These are phyloP conservation scores for Halophytophthora polymorphica DNA, from an alignment of 352 stramenopile species.

Conservation along the genomic window DNA sequence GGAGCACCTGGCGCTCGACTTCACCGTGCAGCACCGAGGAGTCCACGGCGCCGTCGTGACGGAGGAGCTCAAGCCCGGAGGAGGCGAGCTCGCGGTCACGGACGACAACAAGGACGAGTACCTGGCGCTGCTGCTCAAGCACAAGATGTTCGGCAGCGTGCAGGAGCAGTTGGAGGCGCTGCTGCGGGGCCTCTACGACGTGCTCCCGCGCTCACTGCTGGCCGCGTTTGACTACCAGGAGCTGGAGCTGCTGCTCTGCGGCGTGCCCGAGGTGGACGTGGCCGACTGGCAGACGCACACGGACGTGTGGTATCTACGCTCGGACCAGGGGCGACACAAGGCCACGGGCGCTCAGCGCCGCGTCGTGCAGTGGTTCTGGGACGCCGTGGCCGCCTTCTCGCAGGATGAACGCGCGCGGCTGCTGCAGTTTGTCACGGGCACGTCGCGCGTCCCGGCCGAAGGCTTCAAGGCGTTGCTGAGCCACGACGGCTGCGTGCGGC, in stretches of 20 bases:
- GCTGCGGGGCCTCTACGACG: constrained; percentile 88
- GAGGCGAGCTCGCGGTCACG: constrained; percentile 90
- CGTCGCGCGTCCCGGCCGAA: constrained; percentile 89
- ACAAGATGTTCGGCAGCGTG: constrained; percentile 92
- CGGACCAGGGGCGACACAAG: constrained; percentile 48
- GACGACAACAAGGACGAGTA: constrained; percentile 96
- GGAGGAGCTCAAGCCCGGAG: constrained; percentile 90
- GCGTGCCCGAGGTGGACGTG: constrained; percentile 88
- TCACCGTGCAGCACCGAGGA: constrained; percentile 58
- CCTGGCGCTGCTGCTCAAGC: constrained; percentile 92
- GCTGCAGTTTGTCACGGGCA: constrained; percentile 91
- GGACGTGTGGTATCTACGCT: constrained; percentile 71
- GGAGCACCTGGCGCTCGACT: constrained; percentile 67
- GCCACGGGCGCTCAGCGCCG: constrained; percentile 46
- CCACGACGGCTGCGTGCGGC: constrained; percentile 83
- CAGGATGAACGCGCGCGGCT: constrained; percentile 85
- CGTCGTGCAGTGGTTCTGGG: constrained; percentile 91
- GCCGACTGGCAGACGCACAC: constrained; percentile 87
- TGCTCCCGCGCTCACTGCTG: constrained; percentile 88
- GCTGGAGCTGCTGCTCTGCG: constrained; percentile 93
- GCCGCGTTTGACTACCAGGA: constrained; percentile 93
- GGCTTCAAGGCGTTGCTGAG: constrained; percentile 91
- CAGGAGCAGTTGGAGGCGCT: constrained; percentile 89
- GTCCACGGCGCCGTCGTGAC: constrained; percentile 51
- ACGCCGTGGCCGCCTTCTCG: constrained; percentile 67